Base-by-base conservation (phyloP, 768 basidiomycete species). In the Leccinellum luteum region DNA sequence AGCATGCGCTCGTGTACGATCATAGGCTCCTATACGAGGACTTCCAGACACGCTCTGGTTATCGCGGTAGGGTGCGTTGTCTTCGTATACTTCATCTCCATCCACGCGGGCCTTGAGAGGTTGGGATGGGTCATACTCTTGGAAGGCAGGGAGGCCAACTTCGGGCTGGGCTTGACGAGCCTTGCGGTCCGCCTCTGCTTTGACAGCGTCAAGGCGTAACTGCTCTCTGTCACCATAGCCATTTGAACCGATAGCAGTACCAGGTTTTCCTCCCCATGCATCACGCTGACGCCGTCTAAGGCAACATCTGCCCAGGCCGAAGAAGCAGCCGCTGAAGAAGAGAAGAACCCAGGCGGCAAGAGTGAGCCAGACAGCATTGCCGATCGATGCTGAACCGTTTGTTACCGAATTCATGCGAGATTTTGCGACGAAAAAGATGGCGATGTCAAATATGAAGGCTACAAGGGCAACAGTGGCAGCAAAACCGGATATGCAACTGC, bases 371-470 rank as follows among this genome's bases (percentile, higher is more conserved):
- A 95, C 82, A 21, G 90, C 93, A 57, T 81, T 87, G n/a, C 95
- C 95, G 8, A 95, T 88, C 19, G 78, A 74, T 0, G 96, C 94
- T 0, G 78, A 79, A 6, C 91, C 94, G 19, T 93, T 86, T 4
- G 78, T 63, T n/a, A 85, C 81, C 17, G 65, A 59, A 69, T 91
- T 89, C 71, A 99, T 89, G 53, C 94, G 85, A 45, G 89, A 76
- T 68, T 88, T 94, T 57, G 91, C 91, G 55, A 96, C 74, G 78
- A 92, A 93, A 76, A 98, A 98, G 56, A 97, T 76, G 63, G 83
- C 89, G 57, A 98, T 74, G 72, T 99, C 97, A 73, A 98, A 94
- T 31, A 96, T 84, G 73, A 98, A 95, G 5, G 95, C 94, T 45
- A 92, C 66, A 58, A 98, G 78, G 51, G 92, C 81, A 57, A 96